A percentile compares a stretch with the other conserved stretches of the same genome.
phyloP scores from a whole-genome alignment of 2,329 filamentous ascomycete genomes.

The Colletotrichum simmondsii region DNA sequence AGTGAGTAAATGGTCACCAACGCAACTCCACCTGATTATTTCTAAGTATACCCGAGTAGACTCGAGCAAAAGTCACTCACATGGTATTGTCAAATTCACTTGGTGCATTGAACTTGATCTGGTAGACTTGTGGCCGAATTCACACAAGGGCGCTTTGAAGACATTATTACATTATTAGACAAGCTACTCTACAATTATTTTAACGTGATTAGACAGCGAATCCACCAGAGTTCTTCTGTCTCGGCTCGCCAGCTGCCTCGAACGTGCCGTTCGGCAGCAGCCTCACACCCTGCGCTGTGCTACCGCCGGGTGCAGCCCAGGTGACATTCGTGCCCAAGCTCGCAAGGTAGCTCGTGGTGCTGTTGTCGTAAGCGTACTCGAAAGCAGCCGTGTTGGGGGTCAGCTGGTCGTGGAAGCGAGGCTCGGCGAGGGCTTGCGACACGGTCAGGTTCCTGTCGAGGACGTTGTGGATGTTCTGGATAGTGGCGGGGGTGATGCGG shows the following conservation, averaged over 20 bases:
- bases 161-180: background rate
- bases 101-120: too few relatives aligned
- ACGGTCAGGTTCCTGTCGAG: constrained; percentile 74
- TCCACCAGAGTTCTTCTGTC: constrained; percentile 79
- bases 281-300: constrained; percentile 79
- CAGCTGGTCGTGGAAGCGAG: constrained; percentile 86
- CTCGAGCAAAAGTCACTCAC: too few relatives aligned
- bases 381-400: constrained; percentile 75
- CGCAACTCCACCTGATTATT: background rate
- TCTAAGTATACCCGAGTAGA: too few relatives aligned
- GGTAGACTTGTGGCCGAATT: background rate
- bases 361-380: constrained; percentile 79
- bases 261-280: constrained; percentile 73
- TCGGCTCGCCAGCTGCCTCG: constrained; percentile 85
- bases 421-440: constrained; percentile 71
- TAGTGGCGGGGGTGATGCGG: constrained; percentile 83
- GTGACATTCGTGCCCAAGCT: constrained; percentile 79
- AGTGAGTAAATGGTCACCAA: background rate
- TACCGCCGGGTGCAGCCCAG: constrained; percentile 73
- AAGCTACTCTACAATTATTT: background rate
- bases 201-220: constrained; percentile 54
- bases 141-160: background rate
- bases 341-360: constrained; percentile 74
- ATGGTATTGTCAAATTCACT: too few relatives aligned
- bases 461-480: constrained; percentile 81